Base-by-base conservation (phyloP, 176 grass and related monocot genomes). In the Alopecurus myosuroides region DNA sequence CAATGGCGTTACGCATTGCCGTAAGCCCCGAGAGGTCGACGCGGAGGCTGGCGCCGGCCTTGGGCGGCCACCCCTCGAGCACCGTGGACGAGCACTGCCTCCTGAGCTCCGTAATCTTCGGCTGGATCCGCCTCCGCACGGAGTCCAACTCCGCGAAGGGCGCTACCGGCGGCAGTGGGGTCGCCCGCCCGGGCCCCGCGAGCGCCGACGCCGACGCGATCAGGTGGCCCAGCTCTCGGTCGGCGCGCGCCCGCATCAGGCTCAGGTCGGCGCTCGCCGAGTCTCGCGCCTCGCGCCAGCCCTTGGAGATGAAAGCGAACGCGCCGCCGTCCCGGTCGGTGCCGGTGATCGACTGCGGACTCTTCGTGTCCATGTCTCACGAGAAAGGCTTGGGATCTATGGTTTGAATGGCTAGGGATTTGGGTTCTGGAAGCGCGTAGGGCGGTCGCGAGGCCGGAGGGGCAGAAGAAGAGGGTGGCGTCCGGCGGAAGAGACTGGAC, bases 251-350 rank as follows among this genome's bases (percentile, higher is more conserved):
- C 8, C 80, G 87, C 78, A 95, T 95, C 49, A 92, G 82, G 9
- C 29, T 74, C 63, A 98, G 85, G 81, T 98, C 95, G 31, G 90
- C 90, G 55, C 51, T 85, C 28, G 90, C 95, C 20, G 88, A 88
- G 76, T 92, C 90, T 26, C 90, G 88, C 92, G 85, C 95, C 85
- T 94, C 91, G 23, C 96, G 90, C 87, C 92, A 95, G 15, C 93
- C 96, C 87, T 91, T 95, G 12, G 93, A 92, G 85, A 98, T 70
- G 85, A 92, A 86, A 2, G 91, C 89, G 73, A 95, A 88, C 3
- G 91, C 87, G 60, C 57, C 82, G 75, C 65, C 85, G 78, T 58
- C 72, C 37, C 87, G 39, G 31, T 71, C 29, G 37, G 17, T 53
- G 37, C 40, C 52, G 64, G 17, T 18, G 41, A 9, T 22, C 20